Evolutionary conservation across 2,329 filamentous ascomycete genomes (phyloP), one percentile per base, ranked within the genome.

Genomic region (Paecilomyces formosus): DNA sequence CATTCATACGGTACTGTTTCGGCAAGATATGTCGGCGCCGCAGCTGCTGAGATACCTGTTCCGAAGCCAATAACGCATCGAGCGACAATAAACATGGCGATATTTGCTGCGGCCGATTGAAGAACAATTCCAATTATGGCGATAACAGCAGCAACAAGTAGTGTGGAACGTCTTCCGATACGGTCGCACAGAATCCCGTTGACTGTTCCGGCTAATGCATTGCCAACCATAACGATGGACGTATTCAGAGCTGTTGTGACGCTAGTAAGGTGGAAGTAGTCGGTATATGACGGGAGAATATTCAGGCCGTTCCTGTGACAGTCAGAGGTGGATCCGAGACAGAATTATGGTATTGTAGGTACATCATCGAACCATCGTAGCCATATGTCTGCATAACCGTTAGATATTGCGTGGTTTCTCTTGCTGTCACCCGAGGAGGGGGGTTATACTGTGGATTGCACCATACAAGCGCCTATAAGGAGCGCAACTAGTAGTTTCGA

Each of bases 1-100:
- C 74, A 79, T 9, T 71, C 65, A 60, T 67, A 74, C 0, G 79
- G 73, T 56, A 80, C 79, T 0, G 77, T 78, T 67, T 84, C 82
- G 1, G 76, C 75, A 2, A 84, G 71, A 55, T 80, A 81, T 0
- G 81, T 77, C 0, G 74, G 73, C 1, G 74, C 79, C 1, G 78
- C 76, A 18, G 79, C 73, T 12, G 72, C 74, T 1, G 77, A 74
- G 8, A 79, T 65, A 1, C 71, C 74, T 3, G 65, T 69, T 2
- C 81, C 81, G 35, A 81, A 72, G 0, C 81, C 81, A 1, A 83
- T 66, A 3, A 82, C 69, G 21, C 82, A 74, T 13, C 81, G 72
- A 0, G 71, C 74, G 12, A 78, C 60, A 30, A 80, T 74, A 63
- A 82, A 82, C 79, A 81, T 81, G 57, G 75, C 76, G 4, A 80